Conservation (phyloP, 1,284 basidiomycete genomes). For the Tranzscheliella williamsii region DNA sequence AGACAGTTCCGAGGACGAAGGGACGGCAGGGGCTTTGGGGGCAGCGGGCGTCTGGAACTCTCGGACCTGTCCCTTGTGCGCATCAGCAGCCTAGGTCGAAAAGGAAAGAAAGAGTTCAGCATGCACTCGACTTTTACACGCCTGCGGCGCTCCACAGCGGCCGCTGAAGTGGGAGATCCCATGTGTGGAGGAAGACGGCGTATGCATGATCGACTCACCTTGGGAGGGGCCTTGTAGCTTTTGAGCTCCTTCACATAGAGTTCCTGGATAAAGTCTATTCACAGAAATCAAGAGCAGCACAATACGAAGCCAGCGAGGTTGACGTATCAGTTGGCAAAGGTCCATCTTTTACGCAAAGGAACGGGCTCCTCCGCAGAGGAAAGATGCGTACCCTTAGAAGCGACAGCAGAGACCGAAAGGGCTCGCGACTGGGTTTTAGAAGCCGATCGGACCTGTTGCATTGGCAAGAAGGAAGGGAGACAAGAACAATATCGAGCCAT, state of each 20-base stretch:
- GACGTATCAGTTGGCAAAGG: background rate
- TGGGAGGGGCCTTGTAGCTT: slow-evolving; percentile 72
- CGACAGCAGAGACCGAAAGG: slow-evolving; percentile 52
- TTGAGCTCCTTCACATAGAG: slow-evolving; percentile 88
- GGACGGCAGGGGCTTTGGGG: slow-evolving; percentile 61
- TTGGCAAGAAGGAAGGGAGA: too few relatives aligned
- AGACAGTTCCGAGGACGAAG: slow-evolving; percentile 61
- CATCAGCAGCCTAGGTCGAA: slow-evolving; percentile 46
- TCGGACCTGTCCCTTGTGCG: slow-evolving; percentile 62
- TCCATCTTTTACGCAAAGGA: background rate
- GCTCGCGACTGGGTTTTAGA: slow-evolving; percentile 44
- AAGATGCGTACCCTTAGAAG: slow-evolving; percentile 51
- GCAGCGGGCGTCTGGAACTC: slow-evolving; percentile 62
- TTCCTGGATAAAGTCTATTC: slow-evolving; percentile 84
- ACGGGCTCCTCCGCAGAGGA: too few relatives aligned
- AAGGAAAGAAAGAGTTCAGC: background rate
- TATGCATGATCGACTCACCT: too few relatives aligned
- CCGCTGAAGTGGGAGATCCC: too few relatives aligned
- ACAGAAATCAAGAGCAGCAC: background rate
- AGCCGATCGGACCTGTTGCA: slow-evolving; percentile 42
- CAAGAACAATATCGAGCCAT: background rate
- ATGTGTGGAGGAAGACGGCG: too few relatives aligned
- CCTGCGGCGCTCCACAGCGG: too few relatives aligned
- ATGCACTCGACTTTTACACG: too few relatives aligned
- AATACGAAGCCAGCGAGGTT: background rate